phyloP scores from a whole-genome alignment of 495 filamentous ascomycete species.

The Daldinia caldariorum region DNA sequence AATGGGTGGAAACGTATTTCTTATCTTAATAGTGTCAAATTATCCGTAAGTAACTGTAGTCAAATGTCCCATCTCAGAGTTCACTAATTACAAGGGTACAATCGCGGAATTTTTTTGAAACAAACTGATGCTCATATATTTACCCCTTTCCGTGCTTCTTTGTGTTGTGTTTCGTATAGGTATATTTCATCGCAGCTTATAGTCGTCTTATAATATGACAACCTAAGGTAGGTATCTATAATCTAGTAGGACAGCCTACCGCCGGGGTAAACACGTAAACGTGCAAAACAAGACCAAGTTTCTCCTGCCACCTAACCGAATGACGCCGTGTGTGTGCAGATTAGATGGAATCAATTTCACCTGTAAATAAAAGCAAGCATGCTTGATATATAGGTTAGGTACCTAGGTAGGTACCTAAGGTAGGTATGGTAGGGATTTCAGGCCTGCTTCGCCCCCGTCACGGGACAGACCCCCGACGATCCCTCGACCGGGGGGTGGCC shows the following conservation, averaged over 20 bases:
- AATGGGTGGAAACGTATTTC: background rate
- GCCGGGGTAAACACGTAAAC: background rate
- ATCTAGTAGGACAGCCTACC: background rate
- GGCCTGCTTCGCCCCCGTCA: conserved; percentile 48
- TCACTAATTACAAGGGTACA: background rate
- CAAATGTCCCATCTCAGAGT: background rate
- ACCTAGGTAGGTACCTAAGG: too few relatives aligned
- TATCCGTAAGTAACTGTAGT: background rate
- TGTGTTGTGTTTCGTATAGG: background rate
- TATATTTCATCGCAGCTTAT: background rate
- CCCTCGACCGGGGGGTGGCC: conserved; percentile 52
- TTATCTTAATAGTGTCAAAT: background rate
- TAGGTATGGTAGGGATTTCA: conserved; percentile 8
- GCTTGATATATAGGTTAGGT: background rate
- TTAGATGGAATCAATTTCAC: background rate
- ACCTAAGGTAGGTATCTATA: too few relatives aligned
- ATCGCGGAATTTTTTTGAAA: background rate
- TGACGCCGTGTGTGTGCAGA: background rate
- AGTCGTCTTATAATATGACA: background rate
- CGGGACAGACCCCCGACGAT: conserved; percentile 53
- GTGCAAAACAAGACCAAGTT: background rate
- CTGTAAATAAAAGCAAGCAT: background rate
- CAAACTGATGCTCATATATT: background rate
- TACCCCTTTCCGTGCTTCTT: background rate
- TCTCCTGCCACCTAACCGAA: conserved; percentile 1